phyloP scores from a whole-genome alignment of 495 filamentous ascomycete species.

The Lichenothelia convexa region DNA sequence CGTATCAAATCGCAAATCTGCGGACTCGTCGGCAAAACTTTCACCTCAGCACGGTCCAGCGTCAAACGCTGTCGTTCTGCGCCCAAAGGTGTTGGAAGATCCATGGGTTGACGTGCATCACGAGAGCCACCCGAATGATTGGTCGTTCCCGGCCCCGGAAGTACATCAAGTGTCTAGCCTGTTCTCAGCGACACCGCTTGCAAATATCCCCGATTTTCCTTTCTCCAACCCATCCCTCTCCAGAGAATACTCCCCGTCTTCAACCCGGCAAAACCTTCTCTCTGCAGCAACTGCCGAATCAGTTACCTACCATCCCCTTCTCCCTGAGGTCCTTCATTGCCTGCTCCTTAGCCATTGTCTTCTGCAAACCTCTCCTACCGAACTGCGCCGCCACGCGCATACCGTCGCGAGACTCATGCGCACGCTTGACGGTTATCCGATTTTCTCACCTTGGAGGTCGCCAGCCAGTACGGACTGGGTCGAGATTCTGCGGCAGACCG shows the following conservation, averaged over 20 bases:
- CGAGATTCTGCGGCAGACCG: slow-evolving; percentile 44
- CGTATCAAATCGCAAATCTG: too few relatives aligned
- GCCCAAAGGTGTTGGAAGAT: slow-evolving; percentile 5
- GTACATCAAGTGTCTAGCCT: slow-evolving; percentile 22
- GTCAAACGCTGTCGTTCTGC: slow-evolving; percentile 13
- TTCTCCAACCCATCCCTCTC: slow-evolving; percentile 2
- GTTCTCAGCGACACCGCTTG: slow-evolving; percentile 19
- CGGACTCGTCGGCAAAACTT: not conserved
- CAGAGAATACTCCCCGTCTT: slow-evolving; percentile 5
- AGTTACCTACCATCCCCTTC: slow-evolving; percentile 60
- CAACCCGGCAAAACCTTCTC: slow-evolving; percentile 7
- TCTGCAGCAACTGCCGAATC: slow-evolving; percentile 37
- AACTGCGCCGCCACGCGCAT: slow-evolving; percentile 55
- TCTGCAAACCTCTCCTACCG: slow-evolving; percentile 53
- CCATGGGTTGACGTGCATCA: too few relatives aligned
- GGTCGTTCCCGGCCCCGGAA: slow-evolving; percentile 19
- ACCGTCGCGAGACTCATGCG: slow-evolving; percentile 59
- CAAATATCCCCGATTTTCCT: slow-evolving; percentile 20
- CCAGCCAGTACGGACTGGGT: slow-evolving; percentile 64
- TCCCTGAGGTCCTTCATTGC: slow-evolving; percentile 57
- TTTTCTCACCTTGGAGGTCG: slow-evolving; percentile 55
- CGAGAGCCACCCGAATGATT: slow-evolving; percentile 6
- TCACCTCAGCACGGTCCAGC: not conserved
- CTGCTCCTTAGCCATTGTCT: slow-evolving; percentile 56
- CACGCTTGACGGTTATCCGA: slow-evolving; percentile 58